Percentiles rank a stretch among this genome's conserved stretches.
These are phyloP conservation scores for Anthoceros angustus DNA, from an alignment of 225 moss, liverwort and hornwort genomes.

Conservation along the genomic window DNA sequence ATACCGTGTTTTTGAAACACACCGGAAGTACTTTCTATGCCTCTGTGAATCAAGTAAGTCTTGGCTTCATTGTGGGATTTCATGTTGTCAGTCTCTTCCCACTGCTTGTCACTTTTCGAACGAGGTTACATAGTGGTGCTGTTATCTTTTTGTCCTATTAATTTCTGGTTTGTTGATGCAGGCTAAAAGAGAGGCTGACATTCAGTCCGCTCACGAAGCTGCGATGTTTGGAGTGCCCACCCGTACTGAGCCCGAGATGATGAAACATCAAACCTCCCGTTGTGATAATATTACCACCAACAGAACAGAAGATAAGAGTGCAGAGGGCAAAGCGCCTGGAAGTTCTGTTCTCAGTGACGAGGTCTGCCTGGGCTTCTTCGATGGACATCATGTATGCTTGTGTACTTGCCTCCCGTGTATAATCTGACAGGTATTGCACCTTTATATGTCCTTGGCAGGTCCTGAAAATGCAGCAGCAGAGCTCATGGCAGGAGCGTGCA, in stretches of 20 bases:
- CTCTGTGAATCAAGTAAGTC: constrained; percentile 28
- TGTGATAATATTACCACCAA: too few relatives aligned
- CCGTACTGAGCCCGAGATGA: constrained; percentile 11
- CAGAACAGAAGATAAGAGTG: too few relatives aligned
- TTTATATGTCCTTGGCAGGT: constrained; percentile 19
- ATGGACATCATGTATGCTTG: constrained; percentile 5
- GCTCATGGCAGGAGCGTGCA: constrained; percentile 60
- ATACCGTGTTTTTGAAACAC: constrained; percentile 32
- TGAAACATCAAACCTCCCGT: neutral
- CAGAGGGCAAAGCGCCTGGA: neutral
- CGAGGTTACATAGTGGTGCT: neutral
- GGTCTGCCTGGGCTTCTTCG: neutral
- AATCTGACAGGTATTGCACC: neutral
- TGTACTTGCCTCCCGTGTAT: neutral
- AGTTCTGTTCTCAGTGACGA: neutral
- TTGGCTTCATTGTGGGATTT: neutral
- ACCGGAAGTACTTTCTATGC: constrained; percentile 38
- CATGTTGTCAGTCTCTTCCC: neutral
- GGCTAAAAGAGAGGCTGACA: constrained; percentile 37
- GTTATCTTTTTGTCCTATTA: neutral
- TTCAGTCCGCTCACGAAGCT: constrained; percentile 38
- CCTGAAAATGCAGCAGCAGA: constrained; percentile 38
- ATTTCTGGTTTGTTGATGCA: constrained; percentile 6
- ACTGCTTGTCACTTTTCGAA: neutral
- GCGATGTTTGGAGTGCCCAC: constrained; percentile 49